Conservation (phyloP, 2,329 filamentous ascomycete genomes). For the Fusarium odoratissimum region DNA sequence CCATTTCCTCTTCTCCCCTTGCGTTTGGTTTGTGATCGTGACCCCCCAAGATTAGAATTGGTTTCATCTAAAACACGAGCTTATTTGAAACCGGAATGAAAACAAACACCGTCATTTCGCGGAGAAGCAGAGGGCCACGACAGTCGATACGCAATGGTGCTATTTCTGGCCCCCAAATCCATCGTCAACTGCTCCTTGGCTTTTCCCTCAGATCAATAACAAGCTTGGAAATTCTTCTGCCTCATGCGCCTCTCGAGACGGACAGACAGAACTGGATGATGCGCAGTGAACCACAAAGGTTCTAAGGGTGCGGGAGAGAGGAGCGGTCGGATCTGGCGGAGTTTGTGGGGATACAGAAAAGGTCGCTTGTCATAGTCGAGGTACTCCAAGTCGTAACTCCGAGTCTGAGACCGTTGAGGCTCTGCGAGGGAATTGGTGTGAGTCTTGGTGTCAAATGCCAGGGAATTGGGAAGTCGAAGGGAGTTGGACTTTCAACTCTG, state of each 20-base stretch:
- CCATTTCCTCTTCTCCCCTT: slow-evolving; percentile 18
- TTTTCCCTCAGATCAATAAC: slow-evolving; percentile 21
- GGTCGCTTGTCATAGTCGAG: slow-evolving; percentile 35
- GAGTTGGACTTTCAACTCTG: neutral
- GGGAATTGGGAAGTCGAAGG: neutral
- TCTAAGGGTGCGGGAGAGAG: slow-evolving; percentile 20
- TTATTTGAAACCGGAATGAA: slow-evolving; percentile 13
- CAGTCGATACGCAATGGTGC: slow-evolving; percentile 36
- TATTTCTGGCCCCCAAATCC: slow-evolving; percentile 22
- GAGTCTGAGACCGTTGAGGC: slow-evolving; percentile 26
- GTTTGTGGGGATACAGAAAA: slow-evolving; percentile 25
- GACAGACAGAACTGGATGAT: slow-evolving; percentile 12
- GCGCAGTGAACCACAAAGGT: slow-evolving; percentile 29
- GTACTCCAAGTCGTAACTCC: slow-evolving; percentile 33
- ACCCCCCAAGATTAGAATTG: neutral
- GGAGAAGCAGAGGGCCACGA: slow-evolving; percentile 35
- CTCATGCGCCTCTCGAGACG: slow-evolving; percentile 9
- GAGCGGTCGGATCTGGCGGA: slow-evolving; percentile 30
- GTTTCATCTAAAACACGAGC: slow-evolving; percentile 1
- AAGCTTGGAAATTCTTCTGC: slow-evolving; percentile 37
- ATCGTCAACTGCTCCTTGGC: slow-evolving; percentile 11
- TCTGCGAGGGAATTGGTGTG: slow-evolving; percentile 19
- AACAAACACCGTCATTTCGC: slow-evolving; percentile 11
- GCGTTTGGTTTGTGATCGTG: slow-evolving; percentile 26
- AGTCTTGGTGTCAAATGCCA: slow-evolving; percentile 1